phyloP scores from a whole-genome alignment of 257 asterid genomes.

The Petunia axillaris region DNA sequence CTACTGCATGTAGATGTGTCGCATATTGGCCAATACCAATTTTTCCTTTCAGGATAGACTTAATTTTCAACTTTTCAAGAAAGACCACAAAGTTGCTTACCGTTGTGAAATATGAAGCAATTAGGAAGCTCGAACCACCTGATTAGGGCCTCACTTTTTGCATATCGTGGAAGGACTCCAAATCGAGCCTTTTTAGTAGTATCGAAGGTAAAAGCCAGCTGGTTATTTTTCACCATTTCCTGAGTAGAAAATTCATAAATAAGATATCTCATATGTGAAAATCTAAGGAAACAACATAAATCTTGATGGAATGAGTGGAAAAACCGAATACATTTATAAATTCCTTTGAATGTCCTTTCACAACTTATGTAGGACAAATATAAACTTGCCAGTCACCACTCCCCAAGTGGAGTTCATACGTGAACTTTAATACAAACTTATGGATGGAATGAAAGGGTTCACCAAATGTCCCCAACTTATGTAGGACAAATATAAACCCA shows the following conservation, averaged over 20 bases:
- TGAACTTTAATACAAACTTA: too few relatives aligned
- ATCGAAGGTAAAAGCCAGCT: slow-evolving; percentile 71
- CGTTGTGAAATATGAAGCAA: slow-evolving; percentile 96
- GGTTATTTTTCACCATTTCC: slow-evolving; percentile 94
- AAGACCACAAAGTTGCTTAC: slow-evolving; percentile 49
- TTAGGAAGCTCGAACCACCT: slow-evolving; percentile 99
- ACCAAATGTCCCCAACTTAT: too few relatives aligned
- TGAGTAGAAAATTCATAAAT: slow-evolving; percentile 35
- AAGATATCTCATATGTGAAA: not conserved
- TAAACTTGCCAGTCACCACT: too few relatives aligned
- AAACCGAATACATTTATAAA: not conserved
- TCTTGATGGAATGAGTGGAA: not conserved
- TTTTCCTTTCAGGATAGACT: not conserved
- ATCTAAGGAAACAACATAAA: slow-evolving; percentile 3
- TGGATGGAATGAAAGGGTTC: too few relatives aligned
- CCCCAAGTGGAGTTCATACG: too few relatives aligned
- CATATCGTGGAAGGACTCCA: slow-evolving; percentile 93
- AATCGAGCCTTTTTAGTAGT: slow-evolving; percentile 85
- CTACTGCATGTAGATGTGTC: not conserved
- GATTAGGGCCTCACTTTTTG: slow-evolving; percentile 73
- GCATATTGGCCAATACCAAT: not conserved
- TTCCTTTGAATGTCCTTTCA: not conserved
- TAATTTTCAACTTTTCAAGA: slow-evolving; percentile 10
- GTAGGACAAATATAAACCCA: not conserved
- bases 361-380: not conserved